Conservation (phyloP, 495 filamentous ascomycete species). For the Aspergillus sparsus region DNA sequence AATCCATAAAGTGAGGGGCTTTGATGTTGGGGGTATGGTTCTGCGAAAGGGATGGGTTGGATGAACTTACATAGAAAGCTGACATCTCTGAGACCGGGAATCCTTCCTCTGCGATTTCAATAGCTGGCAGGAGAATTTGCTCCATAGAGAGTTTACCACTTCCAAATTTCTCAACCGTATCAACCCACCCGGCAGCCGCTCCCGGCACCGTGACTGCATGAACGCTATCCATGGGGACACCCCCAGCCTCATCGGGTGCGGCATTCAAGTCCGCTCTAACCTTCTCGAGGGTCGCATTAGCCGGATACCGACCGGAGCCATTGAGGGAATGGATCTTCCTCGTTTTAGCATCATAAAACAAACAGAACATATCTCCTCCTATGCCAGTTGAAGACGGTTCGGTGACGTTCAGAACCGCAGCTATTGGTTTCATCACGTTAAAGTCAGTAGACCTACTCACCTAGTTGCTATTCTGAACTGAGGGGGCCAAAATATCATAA, state of each 20-base stretch:
- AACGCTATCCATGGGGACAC: slow-evolving; percentile 74
- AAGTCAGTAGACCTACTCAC: not conserved
- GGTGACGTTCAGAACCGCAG: slow-evolving; percentile 88
- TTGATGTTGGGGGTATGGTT: not conserved
- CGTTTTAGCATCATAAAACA: slow-evolving; percentile 84
- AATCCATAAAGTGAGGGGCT: too few relatives aligned
- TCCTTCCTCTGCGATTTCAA: slow-evolving; percentile 83
- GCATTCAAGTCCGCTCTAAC: slow-evolving; percentile 70
- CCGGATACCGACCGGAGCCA: slow-evolving; percentile 81
- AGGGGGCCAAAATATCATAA: not conserved
- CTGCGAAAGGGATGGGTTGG: not conserved
- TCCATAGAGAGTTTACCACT: slow-evolving; percentile 78
- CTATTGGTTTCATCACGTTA: slow-evolving; percentile 31
- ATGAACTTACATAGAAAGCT: slow-evolving; percentile 63
- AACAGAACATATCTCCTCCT: slow-evolving; percentile 96
- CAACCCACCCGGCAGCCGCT: slow-evolving; percentile 91
- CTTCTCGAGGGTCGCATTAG: slow-evolving; percentile 65
- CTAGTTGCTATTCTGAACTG: not conserved
- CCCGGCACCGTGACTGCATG: slow-evolving; percentile 86
- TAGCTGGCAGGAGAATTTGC: slow-evolving; percentile 80
- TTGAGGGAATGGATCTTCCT: slow-evolving; percentile 83
- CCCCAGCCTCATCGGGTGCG: slow-evolving; percentile 57
- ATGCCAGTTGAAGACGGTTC: slow-evolving; percentile 95
- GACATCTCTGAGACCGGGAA: slow-evolving; percentile 85
- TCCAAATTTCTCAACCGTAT: slow-evolving; percentile 87